These are phyloP conservation scores for Pythium monospermum DNA, from an alignment of 352 stramenopile genomes.

Conservation along the genomic window DNA sequence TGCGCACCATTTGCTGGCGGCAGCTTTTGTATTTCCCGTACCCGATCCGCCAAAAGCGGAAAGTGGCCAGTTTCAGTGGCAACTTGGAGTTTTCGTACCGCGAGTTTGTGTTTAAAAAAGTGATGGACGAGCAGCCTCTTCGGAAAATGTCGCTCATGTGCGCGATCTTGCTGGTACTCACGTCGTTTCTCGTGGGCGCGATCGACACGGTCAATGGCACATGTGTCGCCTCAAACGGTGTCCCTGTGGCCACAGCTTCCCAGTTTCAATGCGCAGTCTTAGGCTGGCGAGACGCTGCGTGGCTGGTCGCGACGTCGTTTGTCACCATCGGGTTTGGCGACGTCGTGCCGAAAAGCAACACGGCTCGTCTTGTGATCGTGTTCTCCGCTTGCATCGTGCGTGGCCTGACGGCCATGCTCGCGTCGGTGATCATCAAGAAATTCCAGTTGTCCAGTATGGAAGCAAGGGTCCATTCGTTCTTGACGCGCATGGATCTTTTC, in stretches of 20 bases:
- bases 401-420: constrained; percentile 40
- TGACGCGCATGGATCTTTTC: constrained; percentile 56
- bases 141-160: constrained; percentile 33
- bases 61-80: constrained; percentile 52
- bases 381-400: constrained; percentile 29
- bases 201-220: constrained; percentile 42
- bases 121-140: constrained; percentile 50
- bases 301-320: constrained; percentile 45
- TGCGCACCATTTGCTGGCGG: constrained; percentile 46
- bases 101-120: constrained; percentile 71
- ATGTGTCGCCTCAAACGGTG: constrained; percentile 17
- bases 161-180: constrained; percentile 20
- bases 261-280: constrained; percentile 26
- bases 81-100: constrained; percentile 66
- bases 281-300: constrained; percentile 30
- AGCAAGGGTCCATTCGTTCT: constrained; percentile 52
- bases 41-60: constrained; percentile 62
- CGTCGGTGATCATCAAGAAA: constrained; percentile 59
- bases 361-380: constrained; percentile 26
- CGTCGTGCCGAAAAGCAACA: constrained; percentile 24
- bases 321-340: constrained; percentile 48
- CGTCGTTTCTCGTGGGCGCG: constrained; percentile 41
- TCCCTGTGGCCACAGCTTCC: background rate
- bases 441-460: constrained; percentile 61
- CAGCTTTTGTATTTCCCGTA: constrained; percentile 63